Percentiles rank a stretch among this genome's conserved stretches.
phyloP scores from a whole-genome alignment of 78 protist genomes.

The Dictyostelium brefeldianum region DNA sequence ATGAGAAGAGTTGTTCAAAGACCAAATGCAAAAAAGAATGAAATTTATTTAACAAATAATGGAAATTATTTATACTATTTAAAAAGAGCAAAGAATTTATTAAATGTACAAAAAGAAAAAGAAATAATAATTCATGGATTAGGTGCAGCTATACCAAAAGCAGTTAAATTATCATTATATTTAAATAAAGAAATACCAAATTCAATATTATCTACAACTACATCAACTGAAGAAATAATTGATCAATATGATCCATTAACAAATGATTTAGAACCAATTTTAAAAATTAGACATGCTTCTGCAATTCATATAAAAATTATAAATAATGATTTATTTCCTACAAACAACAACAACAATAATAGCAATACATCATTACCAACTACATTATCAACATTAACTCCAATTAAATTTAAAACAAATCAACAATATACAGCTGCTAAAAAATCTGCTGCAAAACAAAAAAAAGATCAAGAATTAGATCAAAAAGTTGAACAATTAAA shows the following conservation, averaged over 20 bases:
- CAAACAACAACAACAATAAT: not conserved
- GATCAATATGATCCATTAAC: slow-evolving; percentile 70
- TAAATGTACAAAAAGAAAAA: slow-evolving; percentile 3
- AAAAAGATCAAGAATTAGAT: slow-evolving; percentile 1
- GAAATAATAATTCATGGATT: slow-evolving; percentile 71
- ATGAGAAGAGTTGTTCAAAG: slow-evolving; percentile 63
- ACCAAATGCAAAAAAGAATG: slow-evolving; percentile 27
- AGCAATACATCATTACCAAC: not conserved
- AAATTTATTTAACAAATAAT: slow-evolving; percentile 57
- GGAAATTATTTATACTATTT: slow-evolving; percentile 45
- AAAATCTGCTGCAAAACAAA: not conserved
- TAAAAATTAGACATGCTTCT: slow-evolving; percentile 58
- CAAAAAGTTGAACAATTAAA: not conserved
- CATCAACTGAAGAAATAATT: slow-evolving; percentile 56
- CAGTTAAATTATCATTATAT: slow-evolving; percentile 48
- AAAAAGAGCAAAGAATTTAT: slow-evolving; percentile 47
- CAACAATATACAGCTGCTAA: not conserved
- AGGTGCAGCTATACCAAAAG: slow-evolving; percentile 52
- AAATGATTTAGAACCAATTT: slow-evolving; percentile 53
- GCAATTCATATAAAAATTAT: slow-evolving; percentile 45
- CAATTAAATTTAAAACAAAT: not conserved
- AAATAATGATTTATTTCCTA: not conserved
- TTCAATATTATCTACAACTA: slow-evolving; percentile 32
- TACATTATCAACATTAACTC: not conserved
- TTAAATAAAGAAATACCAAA: slow-evolving; percentile 15